phyloP scores from a whole-genome alignment of 495 filamentous ascomycete genomes.

The Penicillium cataractarum region DNA sequence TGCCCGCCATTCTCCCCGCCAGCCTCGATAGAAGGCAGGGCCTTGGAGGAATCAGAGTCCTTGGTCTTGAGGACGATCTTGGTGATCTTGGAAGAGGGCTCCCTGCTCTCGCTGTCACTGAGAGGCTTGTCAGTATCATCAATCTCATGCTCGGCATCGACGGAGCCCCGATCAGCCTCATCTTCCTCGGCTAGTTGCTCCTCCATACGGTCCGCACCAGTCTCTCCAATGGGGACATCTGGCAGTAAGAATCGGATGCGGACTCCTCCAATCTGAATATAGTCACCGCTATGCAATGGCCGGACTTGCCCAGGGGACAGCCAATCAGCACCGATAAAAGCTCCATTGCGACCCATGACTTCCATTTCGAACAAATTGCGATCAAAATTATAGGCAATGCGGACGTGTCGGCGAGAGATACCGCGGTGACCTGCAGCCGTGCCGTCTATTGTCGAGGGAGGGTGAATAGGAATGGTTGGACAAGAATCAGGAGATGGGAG shows the following conservation, averaged over 20 bases:
- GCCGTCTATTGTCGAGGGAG: slow-evolving; percentile 63
- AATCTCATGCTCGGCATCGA: slow-evolving; percentile 28
- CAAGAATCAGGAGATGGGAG: slow-evolving; percentile 60
- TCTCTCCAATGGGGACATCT: slow-evolving; percentile 68
- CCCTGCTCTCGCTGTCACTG: slow-evolving; percentile 39
- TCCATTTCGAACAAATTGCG: slow-evolving; percentile 76
- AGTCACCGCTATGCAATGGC: slow-evolving; percentile 70
- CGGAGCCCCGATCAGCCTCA: slow-evolving; percentile 18
- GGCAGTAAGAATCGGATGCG: slow-evolving; percentile 74
- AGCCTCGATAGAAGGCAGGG: slow-evolving; percentile 40
- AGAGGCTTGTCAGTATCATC: slow-evolving; percentile 39
- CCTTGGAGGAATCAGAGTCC: slow-evolving; percentile 32
- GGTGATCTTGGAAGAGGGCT: slow-evolving; percentile 38
- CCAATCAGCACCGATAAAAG: slow-evolving; percentile 78
- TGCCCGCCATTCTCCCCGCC: slow-evolving; percentile 40
- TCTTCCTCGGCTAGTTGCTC: slow-evolving; percentile 55
- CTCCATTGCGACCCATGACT: slow-evolving; percentile 82
- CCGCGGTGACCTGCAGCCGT: slow-evolving; percentile 63
- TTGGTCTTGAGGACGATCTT: slow-evolving; percentile 47
- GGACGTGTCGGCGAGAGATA: slow-evolving; percentile 86
- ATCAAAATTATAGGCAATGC: slow-evolving; percentile 78
- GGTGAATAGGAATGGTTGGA: slow-evolving; percentile 81
- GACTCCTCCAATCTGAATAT: slow-evolving; percentile 79
- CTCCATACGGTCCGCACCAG: slow-evolving; percentile 70
- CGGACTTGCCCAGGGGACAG: slow-evolving; percentile 62